Percentiles rank a stretch among this genome's conserved stretches.
Evolutionary conservation across 2,329 filamentous ascomycete species (phyloP).

Genomic region (Fusarium metavorans): DNA sequence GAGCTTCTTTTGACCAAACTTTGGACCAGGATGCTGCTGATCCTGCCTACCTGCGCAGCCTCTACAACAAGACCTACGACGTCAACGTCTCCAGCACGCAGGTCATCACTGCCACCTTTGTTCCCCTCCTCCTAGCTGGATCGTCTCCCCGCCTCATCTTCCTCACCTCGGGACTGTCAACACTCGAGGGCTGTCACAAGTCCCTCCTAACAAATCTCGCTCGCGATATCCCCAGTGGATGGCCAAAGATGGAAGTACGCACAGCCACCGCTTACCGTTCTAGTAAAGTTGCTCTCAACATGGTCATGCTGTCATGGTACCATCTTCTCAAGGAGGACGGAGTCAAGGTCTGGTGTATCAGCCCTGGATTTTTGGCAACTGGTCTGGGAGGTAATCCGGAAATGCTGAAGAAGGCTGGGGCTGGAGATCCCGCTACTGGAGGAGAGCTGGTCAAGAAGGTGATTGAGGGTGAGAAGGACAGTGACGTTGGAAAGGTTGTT

Average conservation of each 20-base stretch:
- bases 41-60: constrained; percentile 50
- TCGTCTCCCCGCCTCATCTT: constrained; percentile 61
- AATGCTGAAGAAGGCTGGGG: constrained; percentile 49
- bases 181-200: constrained; percentile 49
- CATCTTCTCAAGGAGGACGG: constrained; percentile 59
- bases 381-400: constrained; percentile 52
- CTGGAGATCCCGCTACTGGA: constrained; percentile 50
- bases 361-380: constrained; percentile 62
- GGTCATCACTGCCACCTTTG: constrained; percentile 53
- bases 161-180: constrained; percentile 58
- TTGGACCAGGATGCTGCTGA: constrained; percentile 38
- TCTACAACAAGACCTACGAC: constrained; percentile 61
- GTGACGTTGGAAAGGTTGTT: constrained; percentile 55
- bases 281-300: constrained; percentile 46
- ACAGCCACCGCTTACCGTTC: constrained; percentile 37
- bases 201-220: constrained; percentile 40
- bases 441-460: constrained; percentile 54
- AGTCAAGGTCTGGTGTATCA: constrained; percentile 62
- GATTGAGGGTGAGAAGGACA: constrained; percentile 57
- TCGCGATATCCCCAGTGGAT: constrained; percentile 51
- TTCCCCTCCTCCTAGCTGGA: constrained; percentile 58
- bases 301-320: constrained; percentile 57
- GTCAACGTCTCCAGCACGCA: constrained; percentile 63
- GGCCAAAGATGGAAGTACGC: constrained; percentile 64
- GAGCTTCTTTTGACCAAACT: constrained; percentile 57